These are phyloP conservation scores for Penicillium arizonense DNA, from an alignment of 495 filamentous ascomycete genomes.

Conservation along the genomic window DNA sequence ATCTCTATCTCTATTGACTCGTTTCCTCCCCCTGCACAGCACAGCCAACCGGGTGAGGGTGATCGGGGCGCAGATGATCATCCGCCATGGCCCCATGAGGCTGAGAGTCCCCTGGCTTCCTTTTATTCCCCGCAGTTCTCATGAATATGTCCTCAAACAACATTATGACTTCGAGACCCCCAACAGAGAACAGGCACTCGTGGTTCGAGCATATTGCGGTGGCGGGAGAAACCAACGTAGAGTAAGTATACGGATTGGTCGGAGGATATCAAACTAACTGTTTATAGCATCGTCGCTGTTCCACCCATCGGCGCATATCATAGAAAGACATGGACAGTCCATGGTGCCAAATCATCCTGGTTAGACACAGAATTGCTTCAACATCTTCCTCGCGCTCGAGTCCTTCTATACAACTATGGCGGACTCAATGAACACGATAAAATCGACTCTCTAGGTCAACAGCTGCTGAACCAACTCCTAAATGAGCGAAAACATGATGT, in stretches of 20 bases:
- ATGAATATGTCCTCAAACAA: not conserved
- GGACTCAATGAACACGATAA: constrained; percentile 43
- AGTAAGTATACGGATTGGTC: constrained; percentile 27
- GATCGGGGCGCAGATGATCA: constrained; percentile 49
- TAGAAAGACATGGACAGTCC: constrained; percentile 32
- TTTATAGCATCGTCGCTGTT: constrained; percentile 40
- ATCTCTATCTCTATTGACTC: not conserved
- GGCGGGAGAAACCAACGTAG: constrained; percentile 29
- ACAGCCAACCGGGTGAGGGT: constrained; percentile 56
- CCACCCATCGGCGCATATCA: constrained; percentile 45
- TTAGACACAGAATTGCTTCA: constrained; percentile 23
- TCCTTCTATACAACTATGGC: constrained; percentile 57
- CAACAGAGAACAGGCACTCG: constrained; percentile 5
- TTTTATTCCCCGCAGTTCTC: not conserved
- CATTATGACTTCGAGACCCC: constrained; percentile 8
- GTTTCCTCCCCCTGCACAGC: not conserved
- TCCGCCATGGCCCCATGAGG: constrained; percentile 50
- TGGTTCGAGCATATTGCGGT: constrained; percentile 18
- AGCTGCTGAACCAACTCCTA: constrained; percentile 46
- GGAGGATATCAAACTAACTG: not conserved
- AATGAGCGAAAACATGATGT: constrained; percentile 30
- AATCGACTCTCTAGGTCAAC: constrained; percentile 48
- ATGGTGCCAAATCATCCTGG: constrained; percentile 22
- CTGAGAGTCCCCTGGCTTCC: constrained; percentile 40
- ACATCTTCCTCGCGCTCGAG: constrained; percentile 41